These are phyloP conservation scores for Jimgerdemannia lactiflua DNA, from an alignment of 192 early-diverging fungal species.

Conservation along the genomic window DNA sequence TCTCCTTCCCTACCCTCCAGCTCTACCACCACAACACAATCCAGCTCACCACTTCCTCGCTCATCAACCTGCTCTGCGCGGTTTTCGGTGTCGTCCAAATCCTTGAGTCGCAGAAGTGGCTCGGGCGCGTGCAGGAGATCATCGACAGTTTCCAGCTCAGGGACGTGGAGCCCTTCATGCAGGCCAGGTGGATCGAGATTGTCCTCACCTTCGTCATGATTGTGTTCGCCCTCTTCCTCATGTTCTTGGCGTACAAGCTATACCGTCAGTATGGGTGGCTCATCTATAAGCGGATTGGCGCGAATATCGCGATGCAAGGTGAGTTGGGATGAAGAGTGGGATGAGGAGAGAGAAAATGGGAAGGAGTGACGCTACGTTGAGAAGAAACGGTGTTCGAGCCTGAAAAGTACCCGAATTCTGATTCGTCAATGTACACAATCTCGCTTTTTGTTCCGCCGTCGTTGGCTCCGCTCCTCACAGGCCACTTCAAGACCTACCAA, in stretches of 20 bases:
- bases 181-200: not conserved
- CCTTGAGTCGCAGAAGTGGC: slow-evolving; percentile 1
- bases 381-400: too few relatives aligned
- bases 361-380: too few relatives aligned
- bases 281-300: slow-evolving; percentile 4
- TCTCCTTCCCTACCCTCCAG: not conserved
- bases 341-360: not conserved
- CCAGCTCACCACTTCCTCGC: not conserved
- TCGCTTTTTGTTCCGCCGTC: not conserved
- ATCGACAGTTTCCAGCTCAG: not conserved
- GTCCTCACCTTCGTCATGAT: not conserved
- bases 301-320: slow-evolving; percentile 2
- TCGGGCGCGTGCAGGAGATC: slow-evolving; percentile 1
- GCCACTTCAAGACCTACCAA: not conserved
- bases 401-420: not conserved
- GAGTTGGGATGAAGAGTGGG: not conserved
- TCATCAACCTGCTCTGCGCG: slow-evolving; percentile 1
- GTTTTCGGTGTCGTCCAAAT: slow-evolving; percentile 3
- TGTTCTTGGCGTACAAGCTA: not conserved
- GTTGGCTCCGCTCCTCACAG: not conserved
- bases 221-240: not conserved
- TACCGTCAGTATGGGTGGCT: not conserved
- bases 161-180: not conserved
- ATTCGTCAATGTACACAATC: not conserved
- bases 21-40: slow-evolving; percentile 1